Base-by-base conservation (phyloP, 2,329 filamentous ascomycete species). In the Chaetomium globosum region DNA sequence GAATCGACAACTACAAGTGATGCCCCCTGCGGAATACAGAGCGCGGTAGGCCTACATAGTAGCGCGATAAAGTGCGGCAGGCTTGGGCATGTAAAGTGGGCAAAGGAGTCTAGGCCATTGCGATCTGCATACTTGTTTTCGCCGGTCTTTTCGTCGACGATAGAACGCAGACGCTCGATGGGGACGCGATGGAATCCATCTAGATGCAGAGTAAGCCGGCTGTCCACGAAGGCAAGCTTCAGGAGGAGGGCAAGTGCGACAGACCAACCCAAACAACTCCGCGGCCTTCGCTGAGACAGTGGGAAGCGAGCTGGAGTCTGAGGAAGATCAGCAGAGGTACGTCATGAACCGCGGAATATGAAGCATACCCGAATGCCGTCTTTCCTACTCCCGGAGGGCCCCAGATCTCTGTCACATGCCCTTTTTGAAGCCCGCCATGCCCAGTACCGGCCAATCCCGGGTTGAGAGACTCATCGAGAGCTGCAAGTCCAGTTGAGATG, bases 381-480 rank as follows among this genome's bases (percentile, higher is more conserved):
- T 96, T 97, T 33, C 93, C 94, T 30, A 86, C 86, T 1, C 93
- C 93, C 9, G 92, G 89, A 12, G 93, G 92, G 0, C 94, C 94
- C 85, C 91, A 96, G 58, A 97, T 80, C 77, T 98, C 94, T 3
- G 90, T 91, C 51, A 97, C 83, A 75, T 92, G 90, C 16, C 93
- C 92, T 64, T 88, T 86, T 66, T 84, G 84, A 56, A 96, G 81
- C 4, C 92, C 93, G 21, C 84, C 68, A 4, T 28, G 46, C 30
- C 21, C 56, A 31, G 82, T 61, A 67, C 53, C 28, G 63, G 61
- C 59, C 12, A 69, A 51, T 23, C 66, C 68, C 19, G 66, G 39
- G 10, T 62, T 54, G 43, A 72, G 68, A 61, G 75, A 76, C 28
- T 75, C 75, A 72, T 90, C 87, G 9, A 90, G 79, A 6, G 75